These are phyloP conservation scores for Haplosporangium sp. DNA, from an alignment of 371 early-diverging fungal genomes.

Conservation along the genomic window DNA sequence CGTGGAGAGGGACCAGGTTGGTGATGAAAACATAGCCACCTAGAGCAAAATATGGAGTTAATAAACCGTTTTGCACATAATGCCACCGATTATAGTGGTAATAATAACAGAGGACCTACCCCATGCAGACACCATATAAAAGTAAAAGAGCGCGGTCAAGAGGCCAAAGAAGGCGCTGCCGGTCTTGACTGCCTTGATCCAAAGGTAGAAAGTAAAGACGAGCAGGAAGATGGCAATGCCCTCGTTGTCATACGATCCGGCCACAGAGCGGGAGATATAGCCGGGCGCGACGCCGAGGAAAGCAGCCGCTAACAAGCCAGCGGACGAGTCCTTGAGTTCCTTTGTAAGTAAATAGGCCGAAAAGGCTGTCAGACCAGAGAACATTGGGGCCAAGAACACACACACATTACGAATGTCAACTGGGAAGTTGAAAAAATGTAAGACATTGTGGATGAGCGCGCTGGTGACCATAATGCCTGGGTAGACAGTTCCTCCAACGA, in stretches of 20 bases:
- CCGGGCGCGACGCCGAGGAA: conserved; percentile 99
- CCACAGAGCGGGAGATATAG: conserved; percentile 98
- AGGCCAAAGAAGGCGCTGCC: conserved; percentile 93
- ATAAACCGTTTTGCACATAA: too few species aligned
- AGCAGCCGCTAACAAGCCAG: conserved; percentile 95
- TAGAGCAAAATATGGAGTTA: background rate
- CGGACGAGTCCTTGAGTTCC: conserved; percentile 90
- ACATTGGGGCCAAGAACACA: conserved; percentile 96
- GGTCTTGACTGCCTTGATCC: conserved; percentile 95
- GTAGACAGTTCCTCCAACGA: conserved; percentile 98
- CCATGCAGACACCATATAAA: conserved; percentile 99
- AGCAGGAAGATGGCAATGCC: conserved; percentile 98
- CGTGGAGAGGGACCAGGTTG: conserved; percentile 98
- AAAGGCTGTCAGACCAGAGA: conserved; percentile 93
- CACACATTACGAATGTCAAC: conserved; percentile 98
- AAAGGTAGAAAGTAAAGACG: conserved; percentile 96
- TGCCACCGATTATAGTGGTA: background rate
- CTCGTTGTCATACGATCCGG: conserved; percentile 99
- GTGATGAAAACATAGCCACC: conserved; percentile 98
- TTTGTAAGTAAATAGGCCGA: conserved; percentile 93
- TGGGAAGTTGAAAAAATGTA: conserved; percentile 90
- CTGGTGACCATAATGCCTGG: conserved; percentile 99
- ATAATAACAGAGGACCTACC: conserved; percentile 61
- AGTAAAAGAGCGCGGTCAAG: conserved; percentile 93
- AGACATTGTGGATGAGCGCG: conserved; percentile 92